These are phyloP conservation scores for Pseudomicrostroma phylloplanum DNA, from an alignment of 1,284 basidiomycete species.

Conservation along the genomic window DNA sequence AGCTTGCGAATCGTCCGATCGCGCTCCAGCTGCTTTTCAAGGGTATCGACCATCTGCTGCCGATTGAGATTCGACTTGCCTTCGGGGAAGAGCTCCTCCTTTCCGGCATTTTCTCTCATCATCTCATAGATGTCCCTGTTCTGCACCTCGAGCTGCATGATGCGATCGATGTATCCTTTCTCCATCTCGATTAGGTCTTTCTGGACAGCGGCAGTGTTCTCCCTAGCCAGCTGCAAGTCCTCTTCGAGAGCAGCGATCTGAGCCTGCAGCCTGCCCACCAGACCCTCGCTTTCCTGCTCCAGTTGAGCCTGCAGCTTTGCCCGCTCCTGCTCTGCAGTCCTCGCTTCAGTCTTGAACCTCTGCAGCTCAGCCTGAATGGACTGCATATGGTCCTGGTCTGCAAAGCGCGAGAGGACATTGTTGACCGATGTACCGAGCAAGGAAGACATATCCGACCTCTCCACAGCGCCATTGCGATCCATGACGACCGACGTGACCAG, in stretches of 20 bases:
- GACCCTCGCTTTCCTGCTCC: constrained; percentile 69
- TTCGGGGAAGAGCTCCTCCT: constrained; percentile 65
- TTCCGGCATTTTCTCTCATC: constrained; percentile 51
- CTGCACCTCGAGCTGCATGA: constrained; percentile 80
- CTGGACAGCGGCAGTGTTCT: constrained; percentile 57
- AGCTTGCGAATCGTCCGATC: constrained; percentile 50
- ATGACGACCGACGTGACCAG: constrained; percentile 86
- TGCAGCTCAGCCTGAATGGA: constrained; percentile 71
- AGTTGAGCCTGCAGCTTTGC: constrained; percentile 69
- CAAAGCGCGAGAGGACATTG: constrained; percentile 79
- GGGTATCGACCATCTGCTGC: constrained; percentile 58
- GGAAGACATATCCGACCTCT: constrained; percentile 65
- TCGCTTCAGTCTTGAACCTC: constrained; percentile 56
- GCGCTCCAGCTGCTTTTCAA: constrained; percentile 49
- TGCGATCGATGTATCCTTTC: constrained; percentile 74
- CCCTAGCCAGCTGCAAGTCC: constrained; percentile 70
- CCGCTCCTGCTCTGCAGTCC: constrained; percentile 49
- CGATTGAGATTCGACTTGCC: constrained; percentile 33
- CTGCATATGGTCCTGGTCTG: constrained; percentile 80
- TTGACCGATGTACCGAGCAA: constrained; percentile 84
- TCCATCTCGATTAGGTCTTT: constrained; percentile 72
- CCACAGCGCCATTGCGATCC: constrained; percentile 67
- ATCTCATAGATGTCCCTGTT: constrained; percentile 87
- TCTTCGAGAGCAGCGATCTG: constrained; percentile 71
- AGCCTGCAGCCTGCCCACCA: constrained; percentile 73